Evolutionary conservation across 2,329 filamentous ascomycete species (phyloP).

Genomic region (Achaetomium macrosporum): DNA sequence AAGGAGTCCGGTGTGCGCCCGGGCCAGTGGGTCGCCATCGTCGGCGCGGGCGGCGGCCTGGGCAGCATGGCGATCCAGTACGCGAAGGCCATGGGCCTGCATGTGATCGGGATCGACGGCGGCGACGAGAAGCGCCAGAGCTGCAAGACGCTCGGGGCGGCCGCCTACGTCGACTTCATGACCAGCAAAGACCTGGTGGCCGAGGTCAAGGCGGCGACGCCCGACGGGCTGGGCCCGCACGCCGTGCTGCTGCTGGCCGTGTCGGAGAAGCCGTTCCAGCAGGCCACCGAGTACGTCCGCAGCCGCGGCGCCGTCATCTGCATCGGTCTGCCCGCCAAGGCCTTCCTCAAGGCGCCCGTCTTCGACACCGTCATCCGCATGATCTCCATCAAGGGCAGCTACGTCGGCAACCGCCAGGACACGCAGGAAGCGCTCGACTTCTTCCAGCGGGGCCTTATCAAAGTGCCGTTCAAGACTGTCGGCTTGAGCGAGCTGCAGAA

Average conservation of each 20-base stretch:
- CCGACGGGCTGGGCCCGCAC: slow-evolving; percentile 77
- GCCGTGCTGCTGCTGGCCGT: slow-evolving; percentile 84
- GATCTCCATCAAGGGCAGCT: slow-evolving; percentile 87
- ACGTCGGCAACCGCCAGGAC: slow-evolving; percentile 89
- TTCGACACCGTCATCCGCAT: slow-evolving; percentile 86
- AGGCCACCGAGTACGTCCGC: slow-evolving; percentile 83
- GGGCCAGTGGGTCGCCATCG: slow-evolving; percentile 66
- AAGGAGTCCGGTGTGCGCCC: slow-evolving; percentile 62
- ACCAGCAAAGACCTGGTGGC: slow-evolving; percentile 70
- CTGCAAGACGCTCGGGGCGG: slow-evolving; percentile 64
- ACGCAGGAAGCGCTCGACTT: slow-evolving; percentile 87
- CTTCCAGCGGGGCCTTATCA: slow-evolving; percentile 76
- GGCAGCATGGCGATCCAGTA: slow-evolving; percentile 74
- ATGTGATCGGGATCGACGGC: slow-evolving; percentile 73
- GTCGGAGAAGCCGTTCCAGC: slow-evolving; percentile 89
- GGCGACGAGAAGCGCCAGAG: slow-evolving; percentile 75
- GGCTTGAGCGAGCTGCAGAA: slow-evolving; percentile 72
- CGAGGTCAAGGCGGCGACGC: slow-evolving; percentile 75
- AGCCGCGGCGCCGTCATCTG: slow-evolving; percentile 77
- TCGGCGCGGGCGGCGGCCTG: slow-evolving; percentile 69
- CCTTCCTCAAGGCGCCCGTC: slow-evolving; percentile 75
- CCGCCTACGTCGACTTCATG: slow-evolving; percentile 73
- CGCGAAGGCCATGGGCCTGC: slow-evolving; percentile 82
- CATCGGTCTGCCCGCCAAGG: slow-evolving; percentile 79
- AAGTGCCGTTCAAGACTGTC: slow-evolving; percentile 78